These are phyloP conservation scores for Didymella pinodella DNA, from an alignment of 2,329 filamentous ascomycete genomes.

Conservation along the genomic window DNA sequence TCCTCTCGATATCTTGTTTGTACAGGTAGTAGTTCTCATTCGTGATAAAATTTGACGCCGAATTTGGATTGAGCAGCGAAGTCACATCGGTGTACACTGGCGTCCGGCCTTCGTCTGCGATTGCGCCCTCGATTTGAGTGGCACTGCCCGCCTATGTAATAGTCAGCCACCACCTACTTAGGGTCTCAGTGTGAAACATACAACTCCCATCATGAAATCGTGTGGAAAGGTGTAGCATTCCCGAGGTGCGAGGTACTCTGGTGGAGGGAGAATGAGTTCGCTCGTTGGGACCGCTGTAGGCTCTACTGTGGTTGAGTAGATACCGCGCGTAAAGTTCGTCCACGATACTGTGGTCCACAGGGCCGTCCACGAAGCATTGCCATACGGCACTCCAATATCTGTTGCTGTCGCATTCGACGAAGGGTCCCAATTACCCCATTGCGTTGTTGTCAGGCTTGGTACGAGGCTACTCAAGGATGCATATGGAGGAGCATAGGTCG, in stretches of 20 bases:
- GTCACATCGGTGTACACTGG: constrained; percentile 33
- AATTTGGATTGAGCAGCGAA: constrained; percentile 20
- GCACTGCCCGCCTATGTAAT: constrained; percentile 32
- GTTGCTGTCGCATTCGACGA: constrained; percentile 45
- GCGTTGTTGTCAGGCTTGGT: constrained; percentile 49
- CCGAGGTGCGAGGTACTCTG: constrained; percentile 59
- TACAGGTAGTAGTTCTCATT: constrained; percentile 65
- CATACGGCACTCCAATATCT: constrained; percentile 49
- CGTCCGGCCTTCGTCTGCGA: constrained; percentile 43
- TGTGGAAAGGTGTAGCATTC: constrained; percentile 61
- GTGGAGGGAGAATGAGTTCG: constrained; percentile 64
- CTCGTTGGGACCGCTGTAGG: constrained; percentile 63
- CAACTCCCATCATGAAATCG: constrained; percentile 52
- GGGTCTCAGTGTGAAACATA: not conserved
- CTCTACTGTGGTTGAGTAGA: constrained; percentile 62
- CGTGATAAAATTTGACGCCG: constrained; percentile 39
- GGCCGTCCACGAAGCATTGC: constrained; percentile 51
- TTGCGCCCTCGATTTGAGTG: constrained; percentile 41
- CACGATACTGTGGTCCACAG: constrained; percentile 49
- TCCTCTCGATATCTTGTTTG: constrained; percentile 64
- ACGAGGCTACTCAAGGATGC: constrained; percentile 47
- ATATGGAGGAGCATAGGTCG: constrained; percentile 50
- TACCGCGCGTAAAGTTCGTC: constrained; percentile 48
- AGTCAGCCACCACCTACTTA: not conserved
- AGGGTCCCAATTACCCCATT: constrained; percentile 55